Evolutionary conservation across 495 filamentous ascomycete species (phyloP).

Genomic region (Penicillium daleae): DNA sequence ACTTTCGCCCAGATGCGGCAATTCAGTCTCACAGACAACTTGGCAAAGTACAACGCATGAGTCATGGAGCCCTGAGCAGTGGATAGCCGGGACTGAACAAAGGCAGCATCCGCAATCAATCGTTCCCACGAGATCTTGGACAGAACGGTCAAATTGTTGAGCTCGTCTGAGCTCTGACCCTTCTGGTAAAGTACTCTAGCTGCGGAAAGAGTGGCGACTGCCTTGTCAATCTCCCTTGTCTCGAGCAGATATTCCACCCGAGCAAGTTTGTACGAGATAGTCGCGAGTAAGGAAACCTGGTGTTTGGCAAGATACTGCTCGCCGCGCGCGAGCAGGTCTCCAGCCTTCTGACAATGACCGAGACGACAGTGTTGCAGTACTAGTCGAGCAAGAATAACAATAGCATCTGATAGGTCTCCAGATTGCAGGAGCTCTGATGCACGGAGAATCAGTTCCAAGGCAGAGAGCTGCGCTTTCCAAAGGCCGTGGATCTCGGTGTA

Average conservation of each 20-base stretch:
- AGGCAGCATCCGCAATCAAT: constrained; percentile 54
- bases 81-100: constrained; percentile 65
- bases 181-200: constrained; percentile 44
- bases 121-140: constrained; percentile 50
- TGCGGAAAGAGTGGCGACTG: constrained; percentile 38
- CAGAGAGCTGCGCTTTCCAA: constrained; percentile 53
- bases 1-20: constrained; percentile 72
- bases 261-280: constrained; percentile 65
- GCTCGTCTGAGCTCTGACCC: constrained; percentile 36
- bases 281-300: constrained; percentile 45
- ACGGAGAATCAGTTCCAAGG: constrained; percentile 52
- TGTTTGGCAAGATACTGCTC: constrained; percentile 48
- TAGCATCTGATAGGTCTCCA: constrained; percentile 56
- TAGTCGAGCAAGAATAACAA: constrained; percentile 61
- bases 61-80: constrained; percentile 65
- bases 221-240: constrained; percentile 64
- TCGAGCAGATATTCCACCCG: constrained; percentile 75
- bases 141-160: constrained; percentile 30
- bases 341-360: constrained; percentile 77
- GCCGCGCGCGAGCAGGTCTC: constrained; percentile 63
- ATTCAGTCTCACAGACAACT: constrained; percentile 65
- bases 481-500: constrained; percentile 78
- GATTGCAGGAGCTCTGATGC: constrained; percentile 56
- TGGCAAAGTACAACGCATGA: constrained; percentile 67
- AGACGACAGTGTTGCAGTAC: constrained; percentile 74